Evolutionary conservation across 495 filamentous ascomycete species (phyloP).

Genomic region (Pseudomonodictys pantanalensis): DNA sequence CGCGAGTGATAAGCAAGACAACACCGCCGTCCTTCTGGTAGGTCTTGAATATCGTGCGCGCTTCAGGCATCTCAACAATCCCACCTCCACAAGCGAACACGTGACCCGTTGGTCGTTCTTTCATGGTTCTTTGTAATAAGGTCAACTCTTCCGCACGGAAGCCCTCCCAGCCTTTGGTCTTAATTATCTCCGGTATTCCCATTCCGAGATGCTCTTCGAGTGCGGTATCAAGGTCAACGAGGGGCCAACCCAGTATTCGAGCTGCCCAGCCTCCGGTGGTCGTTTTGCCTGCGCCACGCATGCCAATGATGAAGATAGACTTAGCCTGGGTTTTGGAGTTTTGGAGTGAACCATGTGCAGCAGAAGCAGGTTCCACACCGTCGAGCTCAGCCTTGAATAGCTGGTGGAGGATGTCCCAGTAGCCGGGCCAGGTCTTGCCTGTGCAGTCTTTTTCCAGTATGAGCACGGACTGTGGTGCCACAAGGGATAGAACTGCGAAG

Average conservation of each 20-base stretch:
- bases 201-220: conserved; percentile 69
- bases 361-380: conserved; percentile 57
- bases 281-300: conserved; percentile 96
- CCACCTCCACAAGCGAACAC: conserved; percentile 94
- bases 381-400: conserved; percentile 70
- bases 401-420: conserved; percentile 87
- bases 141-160: conserved; percentile 80
- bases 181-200: conserved; percentile 83
- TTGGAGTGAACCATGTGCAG: conserved; percentile 39
- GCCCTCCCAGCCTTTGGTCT: conserved; percentile 75
- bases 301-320: conserved; percentile 92
- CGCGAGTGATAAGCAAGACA: conserved; percentile 81
- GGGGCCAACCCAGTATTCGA: conserved; percentile 66
- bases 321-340: conserved; percentile 45
- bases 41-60: conserved; percentile 68
- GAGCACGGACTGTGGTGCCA: conserved; percentile 70
- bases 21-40: conserved; percentile 81
- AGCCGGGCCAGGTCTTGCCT: conserved; percentile 99
- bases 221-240: conserved; percentile 84
- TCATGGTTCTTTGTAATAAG: conserved; percentile 67
- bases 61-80: conserved; percentile 82
- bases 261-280: conserved; percentile 85
- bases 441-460: conserved; percentile 88
- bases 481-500: conserved; percentile 82
- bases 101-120: conserved; percentile 68